These are phyloP conservation scores for Aristolochia fimbriata DNA, from an alignment of 164 flowering plant species.

Conservation along the genomic window DNA sequence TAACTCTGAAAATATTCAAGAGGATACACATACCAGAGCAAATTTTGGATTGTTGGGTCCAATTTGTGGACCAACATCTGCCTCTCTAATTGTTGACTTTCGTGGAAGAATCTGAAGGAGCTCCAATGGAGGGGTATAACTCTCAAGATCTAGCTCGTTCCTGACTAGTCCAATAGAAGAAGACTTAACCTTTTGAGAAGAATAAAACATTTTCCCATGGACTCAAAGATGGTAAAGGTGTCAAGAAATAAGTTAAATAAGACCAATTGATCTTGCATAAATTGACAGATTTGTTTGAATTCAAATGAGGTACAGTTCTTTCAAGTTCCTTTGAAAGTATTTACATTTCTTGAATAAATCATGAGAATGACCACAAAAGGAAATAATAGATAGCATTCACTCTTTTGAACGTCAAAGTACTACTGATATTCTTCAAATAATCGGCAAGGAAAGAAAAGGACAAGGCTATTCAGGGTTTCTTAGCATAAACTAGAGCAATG, in stretches of 20 bases:
- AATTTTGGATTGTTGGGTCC: slow-evolving; percentile 91
- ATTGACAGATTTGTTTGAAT: too few species aligned
- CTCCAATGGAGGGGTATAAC: slow-evolving; percentile 74
- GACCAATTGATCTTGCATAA: too few species aligned
- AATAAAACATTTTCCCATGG: not conserved
- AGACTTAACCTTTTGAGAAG: not conserved
- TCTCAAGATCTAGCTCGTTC: slow-evolving; percentile 55
- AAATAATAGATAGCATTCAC: too few species aligned
- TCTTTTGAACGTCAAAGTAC: too few species aligned
- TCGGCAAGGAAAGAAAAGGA: too few species aligned
- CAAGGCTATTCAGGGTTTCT: too few species aligned
- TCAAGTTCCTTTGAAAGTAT: too few species aligned
- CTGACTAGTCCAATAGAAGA: slow-evolving; percentile 49
- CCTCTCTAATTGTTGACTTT: slow-evolving; percentile 63
- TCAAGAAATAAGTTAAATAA: slow-evolving; percentile 1
- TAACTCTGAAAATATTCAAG: too few species aligned
- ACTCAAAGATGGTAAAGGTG: slow-evolving; percentile 2
- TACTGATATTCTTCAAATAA: too few species aligned
- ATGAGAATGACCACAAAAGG: too few species aligned
- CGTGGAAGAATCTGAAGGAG: slow-evolving; percentile 87
- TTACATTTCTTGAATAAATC: too few species aligned
- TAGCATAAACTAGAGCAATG: not conserved
- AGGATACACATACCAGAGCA: slow-evolving; percentile 31
- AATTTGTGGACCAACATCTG: slow-evolving; percentile 70
- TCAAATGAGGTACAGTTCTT: too few species aligned